A percentile compares a stretch with the other conserved stretches of the same genome.
phyloP scores from a whole-genome alignment of 345 rosid species.

The Gossypium bickii region DNA sequence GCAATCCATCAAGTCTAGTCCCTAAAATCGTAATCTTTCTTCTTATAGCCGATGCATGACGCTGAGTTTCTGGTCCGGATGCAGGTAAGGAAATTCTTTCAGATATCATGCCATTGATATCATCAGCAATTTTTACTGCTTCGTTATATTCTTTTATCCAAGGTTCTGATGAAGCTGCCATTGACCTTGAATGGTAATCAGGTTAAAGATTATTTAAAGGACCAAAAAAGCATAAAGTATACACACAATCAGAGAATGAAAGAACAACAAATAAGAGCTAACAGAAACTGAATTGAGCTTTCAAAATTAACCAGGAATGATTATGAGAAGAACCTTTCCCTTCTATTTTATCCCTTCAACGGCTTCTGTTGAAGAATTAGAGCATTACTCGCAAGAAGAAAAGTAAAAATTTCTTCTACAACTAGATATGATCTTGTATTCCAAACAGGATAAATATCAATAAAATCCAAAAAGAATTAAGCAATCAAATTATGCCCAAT shows the following conservation, averaged over 20 bases:
- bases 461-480: background rate
- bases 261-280: background rate
- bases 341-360: background rate
- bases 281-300: background rate
- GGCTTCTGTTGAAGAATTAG: background rate
- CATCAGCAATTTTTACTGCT: constrained; percentile 70
- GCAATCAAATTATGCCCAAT: background rate
- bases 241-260: background rate
- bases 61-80: constrained; percentile 82
- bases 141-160: constrained; percentile 87
- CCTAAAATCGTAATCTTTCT: constrained; percentile 88
- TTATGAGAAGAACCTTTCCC: background rate
- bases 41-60: constrained; percentile 76
- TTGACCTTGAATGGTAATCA: constrained; percentile 24
- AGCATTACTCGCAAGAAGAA: background rate
- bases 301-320: background rate
- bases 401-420: background rate
- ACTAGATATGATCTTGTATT: background rate
- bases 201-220: background rate
- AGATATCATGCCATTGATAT: constrained; percentile 74
- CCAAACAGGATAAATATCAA: background rate
- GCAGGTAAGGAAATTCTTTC: constrained; percentile 50
- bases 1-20: constrained; percentile 73
- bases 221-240: background rate
- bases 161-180: constrained; percentile 74